phyloP scores from a whole-genome alignment of 169 alveolate genomes.

The Hepatocystis sp. region DNA sequence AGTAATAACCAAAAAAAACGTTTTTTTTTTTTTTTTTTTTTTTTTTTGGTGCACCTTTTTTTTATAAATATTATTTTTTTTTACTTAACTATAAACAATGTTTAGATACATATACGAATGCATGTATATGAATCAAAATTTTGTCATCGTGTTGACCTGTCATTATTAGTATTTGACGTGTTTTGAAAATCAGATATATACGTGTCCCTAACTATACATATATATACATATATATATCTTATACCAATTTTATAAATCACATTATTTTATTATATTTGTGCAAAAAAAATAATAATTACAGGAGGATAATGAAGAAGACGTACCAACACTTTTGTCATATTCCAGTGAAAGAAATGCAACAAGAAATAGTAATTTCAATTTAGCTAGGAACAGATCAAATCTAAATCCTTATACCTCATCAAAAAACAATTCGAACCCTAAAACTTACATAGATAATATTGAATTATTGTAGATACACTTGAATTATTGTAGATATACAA shows the following conservation, averaged over 20 bases:
- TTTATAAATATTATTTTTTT: slow-evolving; percentile 1
- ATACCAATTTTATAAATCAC: too few species aligned
- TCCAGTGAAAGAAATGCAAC: slow-evolving; percentile 54
- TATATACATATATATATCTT: too few species aligned
- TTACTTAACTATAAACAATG: too few species aligned
- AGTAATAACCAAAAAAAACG: slow-evolving; percentile 13
- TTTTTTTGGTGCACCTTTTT: not conserved
- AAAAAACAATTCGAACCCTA: slow-evolving; percentile 21
- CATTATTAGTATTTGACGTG: too few species aligned
- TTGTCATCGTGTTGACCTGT: too few species aligned
- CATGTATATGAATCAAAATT: too few species aligned
- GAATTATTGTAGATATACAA: not conserved
- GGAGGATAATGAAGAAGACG: slow-evolving; percentile 84
- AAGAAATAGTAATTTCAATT: slow-evolving; percentile 42
- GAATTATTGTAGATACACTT: slow-evolving; percentile 62
- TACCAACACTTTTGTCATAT: slow-evolving; percentile 82
- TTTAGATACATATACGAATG: too few species aligned
- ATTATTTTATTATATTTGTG: too few species aligned
- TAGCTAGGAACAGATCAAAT: slow-evolving; percentile 66
- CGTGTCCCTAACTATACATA: too few species aligned
- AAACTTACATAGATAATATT: slow-evolving; percentile 59
- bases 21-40: not conserved
- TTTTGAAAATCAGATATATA: too few species aligned
- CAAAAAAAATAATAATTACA: slow-evolving; percentile 8
- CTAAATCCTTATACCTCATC: slow-evolving; percentile 49